Conservation (phyloP, 805 yeast species). For the Lachancea kluyveri region DNA sequence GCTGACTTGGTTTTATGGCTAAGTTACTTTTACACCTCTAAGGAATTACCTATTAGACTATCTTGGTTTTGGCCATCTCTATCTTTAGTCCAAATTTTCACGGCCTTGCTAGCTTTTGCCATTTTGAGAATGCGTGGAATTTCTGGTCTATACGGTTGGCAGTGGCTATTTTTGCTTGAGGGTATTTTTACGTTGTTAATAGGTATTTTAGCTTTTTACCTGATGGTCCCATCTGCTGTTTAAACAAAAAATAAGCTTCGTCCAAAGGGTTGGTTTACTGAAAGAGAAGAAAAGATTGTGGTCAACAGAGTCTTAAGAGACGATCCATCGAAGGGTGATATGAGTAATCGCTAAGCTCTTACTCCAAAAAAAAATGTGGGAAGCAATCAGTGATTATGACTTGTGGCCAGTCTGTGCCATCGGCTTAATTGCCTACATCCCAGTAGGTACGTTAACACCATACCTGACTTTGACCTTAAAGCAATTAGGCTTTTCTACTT, state of each 20-base stretch:
- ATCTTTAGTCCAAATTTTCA: constrained; percentile 40
- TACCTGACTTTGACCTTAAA: constrained; percentile 46
- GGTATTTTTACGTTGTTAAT: constrained; percentile 51
- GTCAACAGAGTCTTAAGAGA: constrained; percentile 56
- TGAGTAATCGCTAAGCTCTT: constrained; percentile 55
- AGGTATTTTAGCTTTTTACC: constrained; percentile 41
- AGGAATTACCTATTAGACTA: constrained; percentile 53
- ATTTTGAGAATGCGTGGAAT: constrained; percentile 46
- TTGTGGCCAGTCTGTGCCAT: constrained; percentile 50
- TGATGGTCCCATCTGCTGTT: constrained; percentile 54
- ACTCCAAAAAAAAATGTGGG: constrained; percentile 33
- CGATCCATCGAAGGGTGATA: constrained; percentile 63
- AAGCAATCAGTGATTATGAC: constrained; percentile 43
- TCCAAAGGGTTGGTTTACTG: constrained; percentile 49
- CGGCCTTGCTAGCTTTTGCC: constrained; percentile 49
- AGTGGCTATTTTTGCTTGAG: constrained; percentile 61
- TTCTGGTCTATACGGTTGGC: constrained; percentile 50
- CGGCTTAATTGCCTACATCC: constrained; percentile 40
- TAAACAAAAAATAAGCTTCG: constrained; percentile 46
- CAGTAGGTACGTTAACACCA: constrained; percentile 27
- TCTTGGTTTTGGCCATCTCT: constrained; percentile 56
- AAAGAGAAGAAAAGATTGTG: constrained; percentile 49
- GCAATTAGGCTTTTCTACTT: constrained; percentile 44
- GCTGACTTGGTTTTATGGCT: constrained; percentile 60
- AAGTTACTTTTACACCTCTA: constrained; percentile 57